Conservation (phyloP, 2,329 filamentous ascomycete species). For the Fusarium clavum region DNA sequence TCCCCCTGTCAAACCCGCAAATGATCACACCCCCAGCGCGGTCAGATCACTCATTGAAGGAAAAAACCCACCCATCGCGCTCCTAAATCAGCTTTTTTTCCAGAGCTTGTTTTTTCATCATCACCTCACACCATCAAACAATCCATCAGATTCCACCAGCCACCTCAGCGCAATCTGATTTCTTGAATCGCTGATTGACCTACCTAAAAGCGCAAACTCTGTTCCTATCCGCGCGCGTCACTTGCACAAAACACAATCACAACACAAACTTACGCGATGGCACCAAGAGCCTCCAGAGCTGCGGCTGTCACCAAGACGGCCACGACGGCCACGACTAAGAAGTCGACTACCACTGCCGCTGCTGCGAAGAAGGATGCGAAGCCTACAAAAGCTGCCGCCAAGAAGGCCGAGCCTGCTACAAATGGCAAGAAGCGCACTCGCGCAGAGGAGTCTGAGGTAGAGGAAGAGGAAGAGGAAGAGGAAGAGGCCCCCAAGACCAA, state of each 20-base stretch:
- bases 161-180: neutral
- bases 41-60: conserved; percentile 35
- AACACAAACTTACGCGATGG: conserved; percentile 47
- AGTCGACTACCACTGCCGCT: conserved; percentile 38
- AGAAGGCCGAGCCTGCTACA: conserved; percentile 36
- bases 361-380: conserved; percentile 44
- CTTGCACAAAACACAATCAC: conserved; percentile 8
- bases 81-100: conserved; percentile 19
- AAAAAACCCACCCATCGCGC: conserved; percentile 34
- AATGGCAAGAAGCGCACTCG: conserved; percentile 48
- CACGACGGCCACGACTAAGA: conserved; percentile 39
- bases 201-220: neutral
- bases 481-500: conserved; percentile 45
- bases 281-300: conserved; percentile 47
- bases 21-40: conserved; percentile 35
- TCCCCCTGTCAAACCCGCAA: conserved; percentile 32
- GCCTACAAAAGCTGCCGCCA: conserved; percentile 38
- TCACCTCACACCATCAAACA: conserved; percentile 25
- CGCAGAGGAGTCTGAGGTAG: conserved; percentile 44
- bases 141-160: conserved; percentile 3
- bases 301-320: conserved; percentile 44
- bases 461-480: conserved; percentile 45
- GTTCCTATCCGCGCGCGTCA: conserved; percentile 16
- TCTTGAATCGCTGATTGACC: neutral
- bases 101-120: conserved; percentile 26